A percentile compares a stretch with the other conserved stretches of the same genome.
These are phyloP conservation scores for Kodamaea sagamina DNA, from an alignment of 805 yeast species.

Conservation along the genomic window DNA sequence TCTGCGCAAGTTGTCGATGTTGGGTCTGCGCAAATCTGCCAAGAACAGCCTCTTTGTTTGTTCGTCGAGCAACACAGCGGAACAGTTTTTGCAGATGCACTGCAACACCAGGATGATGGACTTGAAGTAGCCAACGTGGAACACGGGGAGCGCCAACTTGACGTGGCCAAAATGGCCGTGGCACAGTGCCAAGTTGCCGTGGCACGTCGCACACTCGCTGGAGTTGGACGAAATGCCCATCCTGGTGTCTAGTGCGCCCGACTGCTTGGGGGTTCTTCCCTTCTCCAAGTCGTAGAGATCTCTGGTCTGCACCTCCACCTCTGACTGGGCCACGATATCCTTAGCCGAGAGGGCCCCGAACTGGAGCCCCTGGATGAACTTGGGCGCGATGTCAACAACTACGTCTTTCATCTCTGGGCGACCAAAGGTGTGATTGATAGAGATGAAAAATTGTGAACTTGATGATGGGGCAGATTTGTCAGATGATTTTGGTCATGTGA, in stretches of 20 bases:
- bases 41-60: conserved; percentile 66
- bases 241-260: conserved; percentile 87
- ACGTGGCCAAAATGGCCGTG: conserved; percentile 99
- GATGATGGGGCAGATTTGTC: no score
- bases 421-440: background rate
- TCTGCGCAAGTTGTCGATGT: conserved; percentile 84
- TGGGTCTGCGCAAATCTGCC: conserved; percentile 82
- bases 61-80: conserved; percentile 74
- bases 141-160: conserved; percentile 89
- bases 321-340: conserved; percentile 90
- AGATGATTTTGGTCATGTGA: background rate
- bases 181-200: conserved; percentile 87
- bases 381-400: conserved; percentile 81
- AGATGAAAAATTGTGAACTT: conserved; percentile 3
- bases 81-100: conserved; percentile 88
- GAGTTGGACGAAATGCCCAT: conserved; percentile 94
- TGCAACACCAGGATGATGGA: conserved; percentile 86
- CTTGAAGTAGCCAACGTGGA: conserved; percentile 96
- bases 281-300: conserved; percentile 89
- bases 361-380: conserved; percentile 84
- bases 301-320: conserved; percentile 88
- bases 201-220: conserved; percentile 88
- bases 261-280: conserved; percentile 76
- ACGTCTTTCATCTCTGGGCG: conserved; percentile 45
- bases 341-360: conserved; percentile 91